These are phyloP conservation scores for Kockovaella imperatae DNA, from an alignment of 768 basidiomycete species.

Conservation along the genomic window DNA sequence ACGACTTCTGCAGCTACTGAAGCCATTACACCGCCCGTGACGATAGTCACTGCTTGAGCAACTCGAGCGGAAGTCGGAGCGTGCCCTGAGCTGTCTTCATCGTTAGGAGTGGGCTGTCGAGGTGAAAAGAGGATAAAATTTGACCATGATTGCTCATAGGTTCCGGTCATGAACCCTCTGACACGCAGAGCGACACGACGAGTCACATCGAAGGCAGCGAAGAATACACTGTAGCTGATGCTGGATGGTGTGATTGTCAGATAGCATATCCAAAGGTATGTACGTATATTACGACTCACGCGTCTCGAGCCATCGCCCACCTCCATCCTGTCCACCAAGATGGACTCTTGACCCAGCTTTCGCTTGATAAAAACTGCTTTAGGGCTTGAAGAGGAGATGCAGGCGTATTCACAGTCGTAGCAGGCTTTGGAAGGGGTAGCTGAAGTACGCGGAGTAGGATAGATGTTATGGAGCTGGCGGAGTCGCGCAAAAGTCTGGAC, in stretches of 20 bases:
- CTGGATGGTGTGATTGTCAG: conserved; percentile 8
- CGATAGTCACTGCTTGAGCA: conserved; percentile 39
- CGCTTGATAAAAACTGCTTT: conserved; percentile 23
- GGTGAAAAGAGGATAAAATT: not conserved
- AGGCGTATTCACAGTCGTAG: conserved; percentile 5
- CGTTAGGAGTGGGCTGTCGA: not conserved
- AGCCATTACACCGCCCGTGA: conserved; percentile 36
- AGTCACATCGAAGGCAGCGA: conserved; percentile 41
- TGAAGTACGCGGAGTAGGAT: conserved; percentile 12
- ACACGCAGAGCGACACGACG: conserved; percentile 32
- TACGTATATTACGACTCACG: conserved; percentile 12
- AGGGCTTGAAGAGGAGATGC: conserved; percentile 26
- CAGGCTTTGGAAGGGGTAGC: conserved; percentile 12
- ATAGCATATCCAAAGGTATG: not conserved
- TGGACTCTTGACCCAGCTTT: conserved; percentile 24
- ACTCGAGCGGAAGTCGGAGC: conserved; percentile 35
- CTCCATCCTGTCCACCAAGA: conserved; percentile 42
- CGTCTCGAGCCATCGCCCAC: conserved; percentile 38
- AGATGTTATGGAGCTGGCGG: conserved; percentile 21
- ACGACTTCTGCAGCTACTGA: conserved; percentile 33
- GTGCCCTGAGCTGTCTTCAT: not conserved
- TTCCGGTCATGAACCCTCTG: conserved; percentile 35
- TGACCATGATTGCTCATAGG: not conserved
- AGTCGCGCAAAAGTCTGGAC: conserved; percentile 24
- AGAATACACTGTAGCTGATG: conserved; percentile 38